Evolutionary conservation across 768 basidiomycete genomes (phyloP), one percentile per base, ranked within the genome.

Genomic region (Collybia sordida): DNA sequence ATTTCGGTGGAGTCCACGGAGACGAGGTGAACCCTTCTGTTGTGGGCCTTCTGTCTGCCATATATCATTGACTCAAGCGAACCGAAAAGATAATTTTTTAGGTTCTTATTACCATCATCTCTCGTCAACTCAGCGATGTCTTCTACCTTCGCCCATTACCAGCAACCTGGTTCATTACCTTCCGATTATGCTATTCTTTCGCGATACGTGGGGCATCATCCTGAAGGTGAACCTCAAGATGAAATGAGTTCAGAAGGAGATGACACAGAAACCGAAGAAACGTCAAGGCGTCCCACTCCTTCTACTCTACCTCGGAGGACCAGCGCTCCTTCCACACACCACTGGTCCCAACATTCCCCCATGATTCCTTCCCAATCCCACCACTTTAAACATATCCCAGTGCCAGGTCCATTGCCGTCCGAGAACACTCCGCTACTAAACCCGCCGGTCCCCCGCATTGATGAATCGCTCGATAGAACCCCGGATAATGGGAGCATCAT

Each of bases 171-270:
- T 7, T 85, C 85, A 1, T 64, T 87, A 17, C 82, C 81, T 11
- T 80, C 85, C 2, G 85, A 86, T 67, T 83, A 85, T 54, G 83
- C 82, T 6, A 70, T 85, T 28, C 66, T 88, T 8, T 80, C 83
- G 23, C 75, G 74, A 7, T 80, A 73, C 57, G 72, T 74, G 4
- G 69, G 69, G 17, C 51, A 64, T 38, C 61, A 64, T 25, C 18
- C 51, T 19, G 62, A 62, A 7, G 53, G 55, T 22, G 61, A 60
- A 24, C 47, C 55, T 28, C 39, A 52, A 22, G 37, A 47, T 22
- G 45, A 42, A 24, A 24, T 34, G 19, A 59, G 57, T 47, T 52
- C 56, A 45, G 62, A 66, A n/a, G 43, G 51, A 7, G 53, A 55
- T 18, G 35, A 35, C 12, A 49, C 44, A 21, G 39, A 37, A 19